These are phyloP conservation scores for Nephelium lappaceum DNA, from an alignment of 345 rosid genomes.

Conservation along the genomic window DNA sequence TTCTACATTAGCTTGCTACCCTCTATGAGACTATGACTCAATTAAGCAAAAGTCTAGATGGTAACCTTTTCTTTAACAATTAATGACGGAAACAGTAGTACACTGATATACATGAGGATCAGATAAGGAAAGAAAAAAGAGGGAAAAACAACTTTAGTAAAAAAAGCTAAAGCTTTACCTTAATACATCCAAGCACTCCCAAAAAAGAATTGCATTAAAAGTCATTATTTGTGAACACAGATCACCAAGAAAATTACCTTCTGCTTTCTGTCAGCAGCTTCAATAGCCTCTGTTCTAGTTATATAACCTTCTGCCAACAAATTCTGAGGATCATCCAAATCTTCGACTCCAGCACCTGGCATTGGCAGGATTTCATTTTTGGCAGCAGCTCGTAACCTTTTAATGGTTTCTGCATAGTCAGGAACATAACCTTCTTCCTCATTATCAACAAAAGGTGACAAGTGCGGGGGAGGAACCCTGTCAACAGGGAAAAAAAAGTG, in stretches of 20 bases:
- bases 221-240: not conserved
- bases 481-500: conserved; percentile 9
- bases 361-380: conserved; percentile 79
- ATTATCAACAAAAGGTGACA: conserved; percentile 86
- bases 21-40: too few relatives aligned
- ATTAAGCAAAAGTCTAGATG: not conserved
- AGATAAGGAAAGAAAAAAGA: not conserved
- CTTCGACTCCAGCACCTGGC: conserved; percentile 77
- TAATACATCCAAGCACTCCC: not conserved
- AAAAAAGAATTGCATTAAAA: not conserved
- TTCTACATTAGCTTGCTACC: not conserved
- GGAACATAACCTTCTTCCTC: conserved; percentile 92
- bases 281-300: conserved; percentile 72
- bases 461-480: conserved; percentile 89
- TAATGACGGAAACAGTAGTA: not conserved
- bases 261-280: conserved; percentile 65
- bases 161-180: not conserved
- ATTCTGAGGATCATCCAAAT: conserved; percentile 72
- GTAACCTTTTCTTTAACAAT: not conserved
- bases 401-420: conserved; percentile 84
- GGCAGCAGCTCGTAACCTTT: conserved; percentile 77
- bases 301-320: conserved; percentile 72
- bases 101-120: not conserved
- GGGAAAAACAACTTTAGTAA: not conserved
- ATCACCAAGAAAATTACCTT: conserved; percentile 42